These are phyloP conservation scores for Drosera spatulata DNA, from an alignment of 179 eudicot species.

Conservation along the genomic window DNA sequence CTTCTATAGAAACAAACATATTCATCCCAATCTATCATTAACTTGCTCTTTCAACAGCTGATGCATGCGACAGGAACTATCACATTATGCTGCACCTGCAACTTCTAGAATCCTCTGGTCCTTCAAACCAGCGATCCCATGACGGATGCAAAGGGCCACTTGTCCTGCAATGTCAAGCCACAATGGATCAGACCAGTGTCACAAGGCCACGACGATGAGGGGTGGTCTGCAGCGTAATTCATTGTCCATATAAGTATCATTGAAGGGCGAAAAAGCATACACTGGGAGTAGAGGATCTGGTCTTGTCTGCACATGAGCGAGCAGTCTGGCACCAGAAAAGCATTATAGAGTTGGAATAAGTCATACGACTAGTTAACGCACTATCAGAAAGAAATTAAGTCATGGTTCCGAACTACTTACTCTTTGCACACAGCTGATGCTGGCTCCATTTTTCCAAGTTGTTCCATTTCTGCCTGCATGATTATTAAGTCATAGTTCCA, in stretches of 20 bases:
- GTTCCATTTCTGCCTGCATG: conserved; percentile 62
- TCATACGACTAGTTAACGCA: too few species aligned
- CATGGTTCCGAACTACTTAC: conserved; percentile 28
- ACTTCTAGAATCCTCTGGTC: conserved; percentile 18
- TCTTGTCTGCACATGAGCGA: conserved; percentile 32
- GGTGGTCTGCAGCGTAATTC: too few species aligned
- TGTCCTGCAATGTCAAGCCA: conserved; percentile 9
- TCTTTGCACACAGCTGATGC: conserved; percentile 61
- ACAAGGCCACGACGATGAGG: neutral
- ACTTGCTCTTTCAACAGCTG: neutral
- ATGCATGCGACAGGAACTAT: neutral
- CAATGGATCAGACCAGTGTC: neutral
- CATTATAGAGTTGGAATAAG: neutral
- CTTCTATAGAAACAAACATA: too few species aligned
- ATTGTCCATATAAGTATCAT: too few species aligned
- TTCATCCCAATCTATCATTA: neutral
- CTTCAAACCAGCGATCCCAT: conserved; percentile 14
- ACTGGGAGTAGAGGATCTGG: conserved; percentile 72
- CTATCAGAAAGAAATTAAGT: too few species aligned
- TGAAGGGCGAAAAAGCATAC: conserved; percentile 15
- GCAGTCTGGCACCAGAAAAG: conserved; percentile 21
- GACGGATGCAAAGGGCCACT: conserved; percentile 8
- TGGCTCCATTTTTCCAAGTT: conserved; percentile 43
- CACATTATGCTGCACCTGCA: conserved; percentile 19
- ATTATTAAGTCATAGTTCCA: too few species aligned